These are phyloP conservation scores for Citeromyces hawaiiensis DNA, from an alignment of 1,139 yeast species.

Conservation along the genomic window DNA sequence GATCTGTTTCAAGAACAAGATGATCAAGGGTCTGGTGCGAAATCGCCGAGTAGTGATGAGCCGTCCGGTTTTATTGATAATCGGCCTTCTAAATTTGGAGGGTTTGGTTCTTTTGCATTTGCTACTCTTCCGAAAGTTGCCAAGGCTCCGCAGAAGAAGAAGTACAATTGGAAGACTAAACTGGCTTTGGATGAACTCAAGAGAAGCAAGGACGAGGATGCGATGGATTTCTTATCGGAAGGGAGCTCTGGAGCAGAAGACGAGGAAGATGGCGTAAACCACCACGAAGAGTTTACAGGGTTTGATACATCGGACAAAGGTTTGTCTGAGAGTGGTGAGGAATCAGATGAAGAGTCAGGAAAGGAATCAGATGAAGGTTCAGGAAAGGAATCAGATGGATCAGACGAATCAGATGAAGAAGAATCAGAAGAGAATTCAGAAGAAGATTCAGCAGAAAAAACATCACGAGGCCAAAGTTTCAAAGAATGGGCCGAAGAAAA, in stretches of 20 bases:
- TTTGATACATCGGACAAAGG: no score
- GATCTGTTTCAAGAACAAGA: slow-evolving; percentile 10
- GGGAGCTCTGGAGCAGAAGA: slow-evolving; percentile 10
- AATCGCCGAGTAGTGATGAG: slow-evolving; percentile 6
- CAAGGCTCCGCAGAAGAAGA: slow-evolving; percentile 21
- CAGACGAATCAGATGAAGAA: no score
- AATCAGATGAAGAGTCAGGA: slow-evolving; percentile 7
- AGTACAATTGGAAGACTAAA: slow-evolving; percentile 45
- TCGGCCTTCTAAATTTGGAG: slow-evolving; percentile 53
- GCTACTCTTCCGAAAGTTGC: slow-evolving; percentile 36
- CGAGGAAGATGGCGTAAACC: slow-evolving; percentile 11
- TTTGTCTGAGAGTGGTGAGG: neutral
- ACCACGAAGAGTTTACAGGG: slow-evolving; percentile 2
- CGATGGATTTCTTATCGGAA: slow-evolving; percentile 27
- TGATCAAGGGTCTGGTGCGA: slow-evolving; percentile 3
- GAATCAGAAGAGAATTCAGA: slow-evolving; percentile 9
- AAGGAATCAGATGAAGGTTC: slow-evolving; percentile 10
- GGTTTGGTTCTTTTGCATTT: slow-evolving; percentile 54
- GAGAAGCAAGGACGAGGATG: slow-evolving; percentile 24
- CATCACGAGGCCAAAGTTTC: slow-evolving; percentile 30
- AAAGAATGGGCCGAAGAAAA: slow-evolving; percentile 51
- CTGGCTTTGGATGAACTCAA: slow-evolving; percentile 32
- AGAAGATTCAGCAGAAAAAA: slow-evolving; percentile 16
- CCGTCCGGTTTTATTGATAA: slow-evolving; percentile 55
- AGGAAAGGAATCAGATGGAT: slow-evolving; percentile 12